Evolutionary conservation across 2,329 filamentous ascomycete species (phyloP), one percentile per base, ranked within the genome.

Genomic region (Claviceps capensis): DNA sequence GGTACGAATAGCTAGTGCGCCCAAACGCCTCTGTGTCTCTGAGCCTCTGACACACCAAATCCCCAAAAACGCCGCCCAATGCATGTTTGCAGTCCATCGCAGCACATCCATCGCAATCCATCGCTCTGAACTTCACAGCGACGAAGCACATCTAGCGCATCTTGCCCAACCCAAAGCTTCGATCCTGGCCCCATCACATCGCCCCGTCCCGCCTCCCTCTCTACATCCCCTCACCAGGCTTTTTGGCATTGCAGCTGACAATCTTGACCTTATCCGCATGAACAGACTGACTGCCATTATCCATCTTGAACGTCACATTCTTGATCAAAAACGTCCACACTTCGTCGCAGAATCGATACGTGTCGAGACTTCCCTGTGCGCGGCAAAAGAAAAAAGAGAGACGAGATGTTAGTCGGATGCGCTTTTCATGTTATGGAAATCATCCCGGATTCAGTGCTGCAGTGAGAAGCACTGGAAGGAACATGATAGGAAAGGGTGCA

Each of bases 291-390:
- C 79, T 81, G 59, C 77, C 77, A 50, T 85, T 88, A 61, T 97
- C 91, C 73, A 97, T 85, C 73, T 98, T 98, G 74, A 98, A 97
- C n/a, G 84, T 89, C 52, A 97, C 90, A 59, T 97, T 93, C 71
- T 96, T 96, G 71, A 98, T 95, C 53, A 98, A 79, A 69, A 98
- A 98, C 1, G 93, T 98, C 93, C 93, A 98, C 54, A 98, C 93
- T 72, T 98, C 93, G 71, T 98, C 93, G 74, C 93, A 98, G 78
- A 98, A 98, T 60, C 93, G 86, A 74, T 98, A 98, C 16, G 93
- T 97, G 67, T 97, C 90, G 57, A 98, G 83, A 65, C 94, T 93
- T 47, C 93, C 93, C 91, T 96, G 46, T 3, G 47, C 6, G 23
- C 5, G 14, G 23, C 23, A 38, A 6, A 23, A 7, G 22, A 41